phyloP scores from a whole-genome alignment of 805 yeast genomes.

The Kodamaea restingae region DNA sequence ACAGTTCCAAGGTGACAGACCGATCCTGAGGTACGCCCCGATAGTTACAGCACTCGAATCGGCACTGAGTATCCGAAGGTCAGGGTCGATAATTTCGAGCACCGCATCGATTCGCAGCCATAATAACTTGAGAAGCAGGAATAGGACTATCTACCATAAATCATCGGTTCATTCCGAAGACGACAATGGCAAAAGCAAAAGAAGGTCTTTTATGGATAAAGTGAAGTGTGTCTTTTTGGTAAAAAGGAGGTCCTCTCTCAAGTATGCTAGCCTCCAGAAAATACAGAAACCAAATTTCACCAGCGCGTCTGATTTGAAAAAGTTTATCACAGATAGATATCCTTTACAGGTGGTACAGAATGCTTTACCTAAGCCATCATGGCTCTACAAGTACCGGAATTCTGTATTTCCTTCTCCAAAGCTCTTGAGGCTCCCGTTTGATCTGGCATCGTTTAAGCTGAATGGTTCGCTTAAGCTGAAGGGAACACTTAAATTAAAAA shows the following conservation, averaged over 20 bases:
- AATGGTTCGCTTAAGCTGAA: background rate
- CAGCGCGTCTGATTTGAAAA: conserved; percentile 16
- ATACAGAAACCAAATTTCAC: conserved; percentile 19
- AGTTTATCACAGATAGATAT: conserved; percentile 3
- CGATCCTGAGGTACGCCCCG: conserved; percentile 14
- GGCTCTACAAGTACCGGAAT: conserved; percentile 20
- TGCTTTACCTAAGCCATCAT: conserved; percentile 5
- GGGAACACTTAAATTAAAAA: background rate
- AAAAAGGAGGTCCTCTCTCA: conserved; percentile 31
- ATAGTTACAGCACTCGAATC: conserved; percentile 24
- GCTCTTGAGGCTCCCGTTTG: background rate
- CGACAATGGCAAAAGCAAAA: background rate
- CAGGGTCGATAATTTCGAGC: conserved; percentile 28
- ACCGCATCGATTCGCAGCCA: conserved; percentile 30
- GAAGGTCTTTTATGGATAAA: conserved; percentile 6
- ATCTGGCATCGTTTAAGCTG: too few species aligned
- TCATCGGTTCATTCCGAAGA: conserved; percentile 1
- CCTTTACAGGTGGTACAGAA: conserved; percentile 3
- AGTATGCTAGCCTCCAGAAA: conserved; percentile 17
- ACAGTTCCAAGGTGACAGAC: background rate
- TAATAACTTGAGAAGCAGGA: conserved; percentile 26
- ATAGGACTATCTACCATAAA: conserved; percentile 21
- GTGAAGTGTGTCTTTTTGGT: conserved; percentile 31
- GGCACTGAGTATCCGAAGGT: conserved; percentile 14
- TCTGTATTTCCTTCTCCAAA: conserved; percentile 14